Evolutionary conservation across 2,329 filamentous ascomycete genomes (phyloP).

Genomic region (Fusarium luffae): DNA sequence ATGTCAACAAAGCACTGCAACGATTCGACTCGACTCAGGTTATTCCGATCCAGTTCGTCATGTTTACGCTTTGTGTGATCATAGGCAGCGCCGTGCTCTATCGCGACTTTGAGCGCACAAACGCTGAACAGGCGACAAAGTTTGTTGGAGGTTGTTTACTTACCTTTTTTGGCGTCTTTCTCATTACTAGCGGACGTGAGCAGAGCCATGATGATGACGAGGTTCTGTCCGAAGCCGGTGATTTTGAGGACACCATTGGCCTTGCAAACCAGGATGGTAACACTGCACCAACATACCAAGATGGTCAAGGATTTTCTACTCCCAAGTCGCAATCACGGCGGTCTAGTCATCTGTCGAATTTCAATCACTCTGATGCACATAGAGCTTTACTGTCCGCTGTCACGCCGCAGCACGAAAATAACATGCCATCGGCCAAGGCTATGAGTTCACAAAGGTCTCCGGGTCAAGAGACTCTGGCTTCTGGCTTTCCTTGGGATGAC

Average conservation of each 20-base stretch:
- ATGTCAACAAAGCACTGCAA: conserved; percentile 88
- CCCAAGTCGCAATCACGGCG: conserved; percentile 55
- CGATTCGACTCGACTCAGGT: conserved; percentile 97
- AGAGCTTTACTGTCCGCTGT: conserved; percentile 48
- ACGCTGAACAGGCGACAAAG: conserved; percentile 76
- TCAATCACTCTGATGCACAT: conserved; percentile 56
- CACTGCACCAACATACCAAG: conserved; percentile 23
- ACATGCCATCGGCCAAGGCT: conserved; percentile 52
- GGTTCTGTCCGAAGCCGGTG: conserved; percentile 64
- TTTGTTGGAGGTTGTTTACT: conserved; percentile 91
- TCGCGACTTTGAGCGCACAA: conserved; percentile 90
- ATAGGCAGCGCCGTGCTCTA: conserved; percentile 93
- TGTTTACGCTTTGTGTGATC: conserved; percentile 96
- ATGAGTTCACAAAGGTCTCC: conserved; percentile 50
- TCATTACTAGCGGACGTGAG: conserved; percentile 88
- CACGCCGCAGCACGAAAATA: conserved; percentile 51
- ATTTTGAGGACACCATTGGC: conserved; percentile 72
- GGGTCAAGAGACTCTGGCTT: conserved; percentile 52
- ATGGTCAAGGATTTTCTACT: conserved; percentile 34
- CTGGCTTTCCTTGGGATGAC: conserved; percentile 59
- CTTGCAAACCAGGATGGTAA: conserved; percentile 62
- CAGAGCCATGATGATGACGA: conserved; percentile 67
- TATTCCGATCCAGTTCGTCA: conserved; percentile 96
- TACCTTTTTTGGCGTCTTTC: conserved; percentile 96
- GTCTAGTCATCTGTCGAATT: conserved; percentile 60